Evolutionary conservation across 768 basidiomycete genomes (phyloP), one percentile per base, ranked within the genome.

Genomic region (Lentinula boryana): DNA sequence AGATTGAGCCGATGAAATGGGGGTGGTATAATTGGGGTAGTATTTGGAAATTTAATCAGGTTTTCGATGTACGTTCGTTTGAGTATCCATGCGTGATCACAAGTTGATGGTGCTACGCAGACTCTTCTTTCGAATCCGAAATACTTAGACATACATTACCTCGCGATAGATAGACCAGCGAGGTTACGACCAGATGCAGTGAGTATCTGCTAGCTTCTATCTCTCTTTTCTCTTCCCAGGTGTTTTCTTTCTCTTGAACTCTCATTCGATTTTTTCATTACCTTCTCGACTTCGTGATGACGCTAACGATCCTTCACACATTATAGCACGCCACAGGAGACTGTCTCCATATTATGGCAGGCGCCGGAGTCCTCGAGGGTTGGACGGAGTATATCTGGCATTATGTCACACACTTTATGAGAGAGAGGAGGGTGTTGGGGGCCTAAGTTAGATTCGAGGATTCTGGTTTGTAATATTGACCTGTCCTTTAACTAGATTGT

Each of bases 11-110:
- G 2, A 80, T 75, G 60, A 61, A 63, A 41, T 76, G 76, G 74
- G 74, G 76, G 33, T 84, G 80, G 78, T 88, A 82, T 67, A 88
- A 89, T 66, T 88, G 87, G 87, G 79, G 75, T 0, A 77, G 79
- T 71, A 86, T 89, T 52, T 68, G 73, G 68, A 75, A 78, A 61
- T 84, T 81, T 61, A 88, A 89, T 62, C 67, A 70, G n/a, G 69
- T 79, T 13, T 86, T 88, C 65, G 72, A 86, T 86, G 41, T 21
- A 74, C 68, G 23, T 31, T 36, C 44, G 4, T 38, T 10, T 38
- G 43, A 53, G 58, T 33, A 21, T 32, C 64, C 62, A 48, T 53
- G 16, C 5, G 33, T 21, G 58, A 58, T 60, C 1, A 38, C 13
- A 13, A 13, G 7, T 38, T 13, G 32, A 59, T 41, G 40, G 43